These are phyloP conservation scores for Boletus rubescentipes DNA, from an alignment of 768 basidiomycete species.

Conservation along the genomic window DNA sequence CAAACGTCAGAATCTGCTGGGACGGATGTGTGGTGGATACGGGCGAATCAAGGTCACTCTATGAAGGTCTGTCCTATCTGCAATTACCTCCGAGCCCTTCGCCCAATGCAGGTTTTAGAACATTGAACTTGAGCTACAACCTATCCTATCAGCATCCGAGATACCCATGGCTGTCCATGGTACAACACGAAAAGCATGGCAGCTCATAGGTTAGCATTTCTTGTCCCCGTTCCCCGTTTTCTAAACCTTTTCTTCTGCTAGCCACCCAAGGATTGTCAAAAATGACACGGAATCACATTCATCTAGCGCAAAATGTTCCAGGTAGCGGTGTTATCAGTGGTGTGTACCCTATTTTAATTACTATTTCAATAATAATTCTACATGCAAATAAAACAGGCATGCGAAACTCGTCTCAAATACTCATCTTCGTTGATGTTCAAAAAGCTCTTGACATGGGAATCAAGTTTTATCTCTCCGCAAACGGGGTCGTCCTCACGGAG, in stretches of 20 bases:
- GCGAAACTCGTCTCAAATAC: conserved; percentile 71
- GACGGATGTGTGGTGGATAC: conserved; percentile 72
- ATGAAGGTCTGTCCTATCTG: conserved; percentile 52
- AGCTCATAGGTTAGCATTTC: conserved; percentile 53
- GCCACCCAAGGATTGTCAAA: conserved; percentile 71
- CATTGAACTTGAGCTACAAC: conserved; percentile 65
- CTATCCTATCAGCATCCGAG: conserved; percentile 55
- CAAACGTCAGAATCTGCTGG: conserved; percentile 30
- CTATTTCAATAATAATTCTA: neutral
- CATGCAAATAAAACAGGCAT: conserved; percentile 55
- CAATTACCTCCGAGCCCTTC: neutral
- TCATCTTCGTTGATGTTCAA: conserved; percentile 78
- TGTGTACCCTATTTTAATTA: conserved; percentile 34
- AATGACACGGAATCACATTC: conserved; percentile 91
- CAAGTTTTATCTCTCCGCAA: conserved; percentile 75
- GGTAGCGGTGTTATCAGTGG: conserved; percentile 74
- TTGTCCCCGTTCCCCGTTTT: neutral
- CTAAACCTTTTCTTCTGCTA: conserved; percentile 27
- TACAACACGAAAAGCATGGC: conserved; percentile 69
- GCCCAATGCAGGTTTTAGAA: conserved; percentile 39
- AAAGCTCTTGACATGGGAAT: conserved; percentile 68
- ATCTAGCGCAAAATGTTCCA: conserved; percentile 78
- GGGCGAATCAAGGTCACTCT: conserved; percentile 90
- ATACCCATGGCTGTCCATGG: conserved; percentile 86
- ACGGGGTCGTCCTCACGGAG: conserved; percentile 86